phyloP scores from a whole-genome alignment of 306 rosid species.

The Abrus precatorius region DNA sequence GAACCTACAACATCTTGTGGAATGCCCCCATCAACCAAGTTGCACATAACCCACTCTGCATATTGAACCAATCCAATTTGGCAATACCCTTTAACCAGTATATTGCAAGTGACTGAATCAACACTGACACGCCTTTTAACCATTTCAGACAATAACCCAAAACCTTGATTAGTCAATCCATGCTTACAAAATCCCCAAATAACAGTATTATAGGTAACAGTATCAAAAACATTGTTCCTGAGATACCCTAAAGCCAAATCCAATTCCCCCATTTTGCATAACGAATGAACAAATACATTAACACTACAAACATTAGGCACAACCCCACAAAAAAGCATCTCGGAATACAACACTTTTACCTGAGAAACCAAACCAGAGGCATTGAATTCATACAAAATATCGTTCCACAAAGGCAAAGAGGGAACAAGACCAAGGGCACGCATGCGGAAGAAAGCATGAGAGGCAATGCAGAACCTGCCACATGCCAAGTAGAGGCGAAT shows the following conservation, averaged over 20 bases:
- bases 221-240: slow-evolving; percentile 55
- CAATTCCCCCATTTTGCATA: slow-evolving; percentile 75
- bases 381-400: slow-evolving; percentile 67
- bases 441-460: slow-evolving; percentile 64
- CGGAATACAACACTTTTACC: slow-evolving; percentile 64
- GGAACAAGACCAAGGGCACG: slow-evolving; percentile 67
- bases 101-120: slow-evolving; percentile 72
- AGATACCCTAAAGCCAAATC: slow-evolving; percentile 65
- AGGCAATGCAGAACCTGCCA: slow-evolving; percentile 64
- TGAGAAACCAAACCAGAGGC: slow-evolving; percentile 67
- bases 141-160: slow-evolving; percentile 82
- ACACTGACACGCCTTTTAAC: slow-evolving; percentile 61
- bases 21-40: slow-evolving; percentile 66
- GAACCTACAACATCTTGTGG: slow-evolving; percentile 60
- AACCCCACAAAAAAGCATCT: slow-evolving; percentile 70
- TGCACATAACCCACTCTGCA: slow-evolving; percentile 67
- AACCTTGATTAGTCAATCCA: slow-evolving; percentile 69
- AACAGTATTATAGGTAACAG: slow-evolving; percentile 76
- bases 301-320: slow-evolving; percentile 70
- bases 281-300: slow-evolving; percentile 77
- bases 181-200: slow-evolving; percentile 74
- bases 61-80: slow-evolving; percentile 63
- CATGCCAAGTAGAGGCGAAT: slow-evolving; percentile 71
- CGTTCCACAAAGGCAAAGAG: slow-evolving; percentile 68
- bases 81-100: slow-evolving; percentile 74